phyloP scores from a whole-genome alignment of 495 filamentous ascomycete species.

The Aspergillus ostianus region DNA sequence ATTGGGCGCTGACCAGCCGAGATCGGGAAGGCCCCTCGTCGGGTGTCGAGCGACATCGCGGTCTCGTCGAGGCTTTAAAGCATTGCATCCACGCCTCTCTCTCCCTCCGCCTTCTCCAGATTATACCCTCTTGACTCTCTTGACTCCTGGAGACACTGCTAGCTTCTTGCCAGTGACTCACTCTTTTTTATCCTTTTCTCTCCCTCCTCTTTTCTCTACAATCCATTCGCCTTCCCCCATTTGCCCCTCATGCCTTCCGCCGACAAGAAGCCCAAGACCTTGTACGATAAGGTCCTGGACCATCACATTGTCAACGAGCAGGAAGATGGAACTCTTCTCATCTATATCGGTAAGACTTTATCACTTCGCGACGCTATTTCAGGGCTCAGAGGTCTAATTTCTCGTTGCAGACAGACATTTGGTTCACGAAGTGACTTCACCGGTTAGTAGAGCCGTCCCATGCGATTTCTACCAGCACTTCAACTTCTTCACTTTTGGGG shows the following conservation, averaged over 20 bases:
- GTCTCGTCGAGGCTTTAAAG: conserved; percentile 27
- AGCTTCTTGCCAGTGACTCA: conserved; percentile 3
- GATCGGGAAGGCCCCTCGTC: conserved; percentile 42
- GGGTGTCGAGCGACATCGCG: conserved; percentile 44
- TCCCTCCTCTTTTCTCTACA: conserved; percentile 4
- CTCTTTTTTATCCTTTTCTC: conserved; percentile 8
- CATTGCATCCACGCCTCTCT: conserved; percentile 20
- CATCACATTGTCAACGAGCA: conserved; percentile 92
- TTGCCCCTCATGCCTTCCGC: conserved; percentile 71
- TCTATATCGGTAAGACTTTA: conserved; percentile 76
- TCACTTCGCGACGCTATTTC: background rate
- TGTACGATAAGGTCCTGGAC: conserved; percentile 97
- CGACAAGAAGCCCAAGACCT: conserved; percentile 74
- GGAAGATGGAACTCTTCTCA: conserved; percentile 83
- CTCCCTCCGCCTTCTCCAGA: conserved; percentile 17
- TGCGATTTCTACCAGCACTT: background rate
- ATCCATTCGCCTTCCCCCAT: conserved; percentile 10
- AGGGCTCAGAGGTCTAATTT: background rate
- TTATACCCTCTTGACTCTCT: conserved; percentile 11
- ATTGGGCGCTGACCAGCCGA: conserved; percentile 46
- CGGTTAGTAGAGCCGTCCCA: conserved; percentile 29
- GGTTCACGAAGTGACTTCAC: conserved; percentile 97
- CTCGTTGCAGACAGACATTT: conserved; percentile 75
- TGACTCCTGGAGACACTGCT: background rate
- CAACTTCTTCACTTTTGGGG: background rate